Evolutionary conservation across 1,139 yeast species (phyloP), one percentile per base, ranked within the genome.

Genomic region (Scheffersomyces cryptocercus): DNA sequence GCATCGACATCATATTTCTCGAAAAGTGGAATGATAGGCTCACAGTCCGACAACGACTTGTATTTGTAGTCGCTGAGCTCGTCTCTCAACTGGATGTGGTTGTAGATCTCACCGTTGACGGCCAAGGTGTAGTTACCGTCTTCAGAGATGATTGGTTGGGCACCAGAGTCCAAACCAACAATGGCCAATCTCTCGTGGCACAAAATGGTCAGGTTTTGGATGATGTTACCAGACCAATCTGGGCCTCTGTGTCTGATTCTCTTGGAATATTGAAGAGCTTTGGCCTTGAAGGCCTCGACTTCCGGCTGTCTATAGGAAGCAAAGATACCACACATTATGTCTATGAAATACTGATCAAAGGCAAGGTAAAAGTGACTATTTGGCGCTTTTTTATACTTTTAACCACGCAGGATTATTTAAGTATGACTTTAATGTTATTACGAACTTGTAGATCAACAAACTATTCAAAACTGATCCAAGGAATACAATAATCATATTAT

Each of bases 201-300:
- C 58, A 93, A 72, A 52, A 86, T 84, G 43, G 97, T 88, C 54
- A 75, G 68, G 81, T 89, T 88, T 62, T 84, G 82, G 53, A 80
- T 74, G 53, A 80, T 67, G 82, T 89, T 90, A 61, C 99, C 99
- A 38, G 91, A 82, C 99, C 99, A 93, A 73, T 93, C 99, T 54
- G 99, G 99, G 58, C 99, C 99, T 72, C 99, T 86, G 71, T 93
- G 99, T 74, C 99, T 86, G 65, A 91, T 85, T 69, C 90, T 80
- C 71, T 90, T 91, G 52, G 98, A 81, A 64, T 88, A 79, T 65
- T 88, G 95, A 53, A 93, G 77, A 39, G 98, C 98, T 64, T 84
- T 84, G 47, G 85, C 80, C 71, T 91, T 93, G 79, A 88, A 93
- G 47, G 77, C 72, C 58, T 85, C 84, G 48, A 88, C 83, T 53